Percentiles rank a stretch among this genome's conserved stretches.
Conservation (phyloP, 352 stramenopile genomes). For the Pythium sukuiense region DNA sequence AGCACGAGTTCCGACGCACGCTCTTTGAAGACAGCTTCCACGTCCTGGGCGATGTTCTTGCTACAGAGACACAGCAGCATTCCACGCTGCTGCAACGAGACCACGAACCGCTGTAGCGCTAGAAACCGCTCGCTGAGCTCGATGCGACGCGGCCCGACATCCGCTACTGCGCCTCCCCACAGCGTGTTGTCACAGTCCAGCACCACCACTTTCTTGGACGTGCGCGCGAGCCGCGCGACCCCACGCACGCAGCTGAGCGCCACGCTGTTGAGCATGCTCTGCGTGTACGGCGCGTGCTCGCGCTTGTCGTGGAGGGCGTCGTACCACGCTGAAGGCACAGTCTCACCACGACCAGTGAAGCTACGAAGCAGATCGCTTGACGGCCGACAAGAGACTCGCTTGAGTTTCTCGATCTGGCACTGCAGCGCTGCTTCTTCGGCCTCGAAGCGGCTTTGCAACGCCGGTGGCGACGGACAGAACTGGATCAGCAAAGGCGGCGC, state of each 20-base stretch:
- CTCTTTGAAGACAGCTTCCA: conserved; percentile 44
- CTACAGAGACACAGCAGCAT: conserved; percentile 68
- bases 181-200: conserved; percentile 81
- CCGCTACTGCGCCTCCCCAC: conserved; percentile 63
- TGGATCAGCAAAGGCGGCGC: conserved; percentile 20
- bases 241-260: conserved; percentile 46
- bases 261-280: conserved; percentile 55
- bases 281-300: conserved; percentile 68
- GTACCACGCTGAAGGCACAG: conserved; percentile 33
- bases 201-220: conserved; percentile 67
- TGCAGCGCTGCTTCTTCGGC: conserved; percentile 19
- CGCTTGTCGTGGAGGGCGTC: conserved; percentile 48
- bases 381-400: conserved; percentile 31
- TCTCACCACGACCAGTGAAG: neutral
- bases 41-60: conserved; percentile 65
- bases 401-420: conserved; percentile 24
- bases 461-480: conserved; percentile 29
- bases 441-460: conserved; percentile 16
- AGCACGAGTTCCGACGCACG: conserved; percentile 52
- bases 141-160: conserved; percentile 44
- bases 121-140: conserved; percentile 44
- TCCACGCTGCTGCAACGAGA: conserved; percentile 43
- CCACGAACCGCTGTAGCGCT: conserved; percentile 58
- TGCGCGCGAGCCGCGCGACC: conserved; percentile 41
- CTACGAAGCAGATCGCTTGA: conserved; percentile 31